A percentile compares a stretch with the other conserved stretches of the same genome.
These are phyloP conservation scores for Rhododendron ferrugineum DNA, from an alignment of 148 eudicot genomes.

Conservation along the genomic window DNA sequence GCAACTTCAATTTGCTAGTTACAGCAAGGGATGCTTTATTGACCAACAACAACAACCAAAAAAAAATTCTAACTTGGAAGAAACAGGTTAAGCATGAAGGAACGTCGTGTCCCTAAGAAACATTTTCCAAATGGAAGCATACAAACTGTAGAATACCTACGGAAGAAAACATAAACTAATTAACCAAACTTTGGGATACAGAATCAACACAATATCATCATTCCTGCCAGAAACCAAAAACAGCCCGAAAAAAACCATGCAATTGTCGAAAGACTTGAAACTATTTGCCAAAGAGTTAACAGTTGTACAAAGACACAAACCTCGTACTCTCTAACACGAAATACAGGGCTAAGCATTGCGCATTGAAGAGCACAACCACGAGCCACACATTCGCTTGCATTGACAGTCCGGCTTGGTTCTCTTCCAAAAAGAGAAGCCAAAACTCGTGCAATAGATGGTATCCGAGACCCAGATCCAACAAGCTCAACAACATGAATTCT, in stretches of 20 bases:
- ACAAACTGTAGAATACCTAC: neutral
- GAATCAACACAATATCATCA: neutral
- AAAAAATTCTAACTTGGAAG: neutral
- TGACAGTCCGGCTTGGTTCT: slow-evolving; percentile 69
- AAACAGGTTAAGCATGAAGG: neutral
- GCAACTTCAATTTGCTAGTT: neutral
- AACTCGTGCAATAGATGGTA: slow-evolving; percentile 65
- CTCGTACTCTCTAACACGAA: slow-evolving; percentile 89
- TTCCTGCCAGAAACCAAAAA: neutral
- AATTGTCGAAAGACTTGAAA: neutral
- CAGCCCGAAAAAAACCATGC: neutral
- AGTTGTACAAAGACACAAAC: slow-evolving; percentile 36
- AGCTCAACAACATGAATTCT: slow-evolving; percentile 77
- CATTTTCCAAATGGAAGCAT: neutral
- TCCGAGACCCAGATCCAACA: slow-evolving; percentile 89
- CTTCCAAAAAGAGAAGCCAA: slow-evolving; percentile 46
- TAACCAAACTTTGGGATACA: neutral
- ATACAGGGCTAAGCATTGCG: slow-evolving; percentile 87
- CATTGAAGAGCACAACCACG: slow-evolving; percentile 96
- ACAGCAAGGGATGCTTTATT: neutral
- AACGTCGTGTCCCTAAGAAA: neutral
- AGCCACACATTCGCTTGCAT: slow-evolving; percentile 96
- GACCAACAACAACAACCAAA: neutral
- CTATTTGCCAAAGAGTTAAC: neutral
- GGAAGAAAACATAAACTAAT: neutral